Evolutionary conservation across 2,329 filamentous ascomycete genomes (phyloP).

Genomic region (Calonectria pseudoreteaudii): DNA sequence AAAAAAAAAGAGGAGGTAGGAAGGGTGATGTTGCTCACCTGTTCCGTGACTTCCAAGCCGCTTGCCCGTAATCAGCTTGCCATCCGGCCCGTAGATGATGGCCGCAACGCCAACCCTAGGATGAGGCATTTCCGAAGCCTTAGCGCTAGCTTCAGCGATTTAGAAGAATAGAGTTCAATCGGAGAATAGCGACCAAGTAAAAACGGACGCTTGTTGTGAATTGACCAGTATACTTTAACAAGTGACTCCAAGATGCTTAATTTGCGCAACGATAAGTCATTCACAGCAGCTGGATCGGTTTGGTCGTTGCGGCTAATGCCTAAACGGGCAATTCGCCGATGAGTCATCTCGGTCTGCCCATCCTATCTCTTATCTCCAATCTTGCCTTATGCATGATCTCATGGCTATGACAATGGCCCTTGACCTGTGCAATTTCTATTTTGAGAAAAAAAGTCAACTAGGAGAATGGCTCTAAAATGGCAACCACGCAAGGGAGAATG

Average conservation of each 20-base stretch:
- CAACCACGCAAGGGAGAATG: not conserved
- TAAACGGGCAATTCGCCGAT: not conserved
- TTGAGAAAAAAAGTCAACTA: not conserved
- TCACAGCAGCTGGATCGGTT: not conserved
- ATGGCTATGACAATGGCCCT: not conserved
- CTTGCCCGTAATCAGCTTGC: slow-evolving; percentile 60
- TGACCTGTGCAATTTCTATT: not conserved
- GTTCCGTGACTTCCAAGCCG: slow-evolving; percentile 62
- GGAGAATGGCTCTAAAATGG: not conserved
- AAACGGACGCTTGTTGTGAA: not conserved
- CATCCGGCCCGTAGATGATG: slow-evolving; percentile 56
- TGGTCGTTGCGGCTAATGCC: not conserved
- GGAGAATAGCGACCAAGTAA: not conserved
- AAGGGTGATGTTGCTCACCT: slow-evolving; percentile 55
- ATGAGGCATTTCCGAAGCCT: slow-evolving; percentile 28
- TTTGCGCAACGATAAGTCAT: not conserved
- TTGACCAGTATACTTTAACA: not conserved
- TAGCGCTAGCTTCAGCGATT: not conserved
- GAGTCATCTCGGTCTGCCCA: not conserved
- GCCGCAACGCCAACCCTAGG: slow-evolving; percentile 63
- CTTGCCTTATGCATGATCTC: too few relatives aligned
- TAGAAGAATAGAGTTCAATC: not conserved
- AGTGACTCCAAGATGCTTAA: not conserved
- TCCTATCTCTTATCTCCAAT: too few relatives aligned
- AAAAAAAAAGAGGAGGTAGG: not conserved